Percentiles rank a stretch among this genome's conserved stretches.
Conservation (phyloP, 192 early-diverging fungal species). For the Entomortierella parvispora region DNA sequence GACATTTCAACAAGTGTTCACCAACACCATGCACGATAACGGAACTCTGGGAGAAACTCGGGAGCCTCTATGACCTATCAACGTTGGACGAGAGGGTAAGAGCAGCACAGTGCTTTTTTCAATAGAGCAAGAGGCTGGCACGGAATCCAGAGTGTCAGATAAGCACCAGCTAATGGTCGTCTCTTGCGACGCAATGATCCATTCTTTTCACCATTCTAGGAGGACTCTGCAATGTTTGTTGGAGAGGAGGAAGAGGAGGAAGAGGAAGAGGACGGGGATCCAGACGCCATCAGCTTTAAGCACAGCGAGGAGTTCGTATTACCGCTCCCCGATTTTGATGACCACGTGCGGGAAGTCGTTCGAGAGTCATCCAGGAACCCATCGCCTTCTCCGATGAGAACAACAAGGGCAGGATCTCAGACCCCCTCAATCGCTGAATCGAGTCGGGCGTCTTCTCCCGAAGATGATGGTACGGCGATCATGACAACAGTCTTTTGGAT, state of each 20-base stretch:
- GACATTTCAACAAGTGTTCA: conserved; percentile 57
- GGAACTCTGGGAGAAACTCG: conserved; percentile 59
- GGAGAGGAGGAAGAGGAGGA: conserved; percentile 35
- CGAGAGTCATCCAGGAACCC: conserved; percentile 47
- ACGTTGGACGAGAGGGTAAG: conserved; percentile 61
- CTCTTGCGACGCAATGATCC: too few species aligned
- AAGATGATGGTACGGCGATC: conserved; percentile 66
- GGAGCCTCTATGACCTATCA: conserved; percentile 55
- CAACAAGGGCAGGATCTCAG: conserved; percentile 51
- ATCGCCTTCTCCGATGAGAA: conserved; percentile 49
- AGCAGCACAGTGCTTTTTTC: not conserved
- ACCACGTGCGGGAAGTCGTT: conserved; percentile 56
- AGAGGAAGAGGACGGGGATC: conserved; percentile 16
- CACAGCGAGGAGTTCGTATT: conserved; percentile 59
- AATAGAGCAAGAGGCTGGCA: too few species aligned
- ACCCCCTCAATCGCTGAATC: conserved; percentile 57
- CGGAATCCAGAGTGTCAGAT: too few species aligned
- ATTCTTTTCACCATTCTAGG: conserved; percentile 27
- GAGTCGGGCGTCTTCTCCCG: conserved; percentile 58
- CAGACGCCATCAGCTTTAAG: conserved; percentile 32
- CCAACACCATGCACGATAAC: conserved; percentile 51
- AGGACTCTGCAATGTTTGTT: conserved; percentile 37
- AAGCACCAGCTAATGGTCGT: too few species aligned
- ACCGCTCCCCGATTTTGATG: conserved; percentile 58
- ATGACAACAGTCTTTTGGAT: too few species aligned